A percentile compares a stretch with the other conserved stretches of the same genome.
Conservation (phyloP, 2,329 filamentous ascomycete species). For the Cyphellophora attinorum region DNA sequence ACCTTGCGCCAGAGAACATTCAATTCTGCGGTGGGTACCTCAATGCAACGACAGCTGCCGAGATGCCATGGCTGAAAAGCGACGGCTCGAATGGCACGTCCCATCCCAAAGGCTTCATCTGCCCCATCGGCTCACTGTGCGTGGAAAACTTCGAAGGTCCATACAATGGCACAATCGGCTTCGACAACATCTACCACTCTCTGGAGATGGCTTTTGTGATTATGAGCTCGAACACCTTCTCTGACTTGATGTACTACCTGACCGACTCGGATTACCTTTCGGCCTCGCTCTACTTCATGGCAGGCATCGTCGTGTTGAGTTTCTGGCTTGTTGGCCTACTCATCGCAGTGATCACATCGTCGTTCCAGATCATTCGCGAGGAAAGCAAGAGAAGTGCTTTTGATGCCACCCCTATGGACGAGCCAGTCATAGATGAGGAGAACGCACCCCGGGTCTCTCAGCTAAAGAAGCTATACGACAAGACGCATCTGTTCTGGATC, state of each 20-base stretch:
- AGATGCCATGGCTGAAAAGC: slow-evolving; percentile 58
- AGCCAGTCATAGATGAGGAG: slow-evolving; percentile 16
- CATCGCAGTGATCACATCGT: slow-evolving; percentile 96
- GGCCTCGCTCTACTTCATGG: slow-evolving; percentile 66
- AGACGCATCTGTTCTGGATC: slow-evolving; percentile 69
- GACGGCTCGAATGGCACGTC: slow-evolving; percentile 43
- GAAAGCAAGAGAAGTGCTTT: slow-evolving; percentile 93
- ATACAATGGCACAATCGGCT: slow-evolving; percentile 76
- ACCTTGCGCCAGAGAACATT: slow-evolving; percentile 47
- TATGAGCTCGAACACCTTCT: slow-evolving; percentile 97
- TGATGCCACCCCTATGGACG: slow-evolving; percentile 58
- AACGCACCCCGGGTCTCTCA: slow-evolving; percentile 21
- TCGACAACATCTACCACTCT: slow-evolving; percentile 89
- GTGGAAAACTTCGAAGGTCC: slow-evolving; percentile 65
- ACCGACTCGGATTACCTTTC: slow-evolving; percentile 85
- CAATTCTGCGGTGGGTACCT: slow-evolving; percentile 84
- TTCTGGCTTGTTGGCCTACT: slow-evolving; percentile 91
- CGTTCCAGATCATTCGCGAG: slow-evolving; percentile 95
- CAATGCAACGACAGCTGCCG: slow-evolving; percentile 45
- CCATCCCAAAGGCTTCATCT: slow-evolving; percentile 74
- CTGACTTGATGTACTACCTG: slow-evolving; percentile 87
- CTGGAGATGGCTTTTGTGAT: slow-evolving; percentile 93
- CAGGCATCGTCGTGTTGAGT: slow-evolving; percentile 78
- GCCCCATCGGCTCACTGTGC: slow-evolving; percentile 73
- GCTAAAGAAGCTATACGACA: slow-evolving; percentile 65